Conservation (phyloP, 176 grass and related monocot species). For the Carex myosuroides region DNA sequence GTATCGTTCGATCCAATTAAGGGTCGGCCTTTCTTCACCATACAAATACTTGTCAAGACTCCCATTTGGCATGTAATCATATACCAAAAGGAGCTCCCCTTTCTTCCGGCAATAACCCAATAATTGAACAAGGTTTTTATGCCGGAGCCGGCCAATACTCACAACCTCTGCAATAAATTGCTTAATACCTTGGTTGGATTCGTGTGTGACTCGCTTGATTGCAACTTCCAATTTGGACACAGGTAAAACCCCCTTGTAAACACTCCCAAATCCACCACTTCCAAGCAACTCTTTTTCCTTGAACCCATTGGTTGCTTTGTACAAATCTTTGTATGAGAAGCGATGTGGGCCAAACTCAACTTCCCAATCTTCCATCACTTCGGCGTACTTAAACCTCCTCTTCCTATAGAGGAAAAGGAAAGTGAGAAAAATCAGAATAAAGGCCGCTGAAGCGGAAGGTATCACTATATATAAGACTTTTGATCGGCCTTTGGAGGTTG, state of each 20-base stretch:
- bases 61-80: constrained; percentile 67
- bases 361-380: constrained; percentile 75
- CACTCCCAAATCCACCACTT: constrained; percentile 58
- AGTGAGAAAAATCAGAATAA: constrained; percentile 28
- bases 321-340: constrained; percentile 76
- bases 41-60: constrained; percentile 54
- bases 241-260: constrained; percentile 50
- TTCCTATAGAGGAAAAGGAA: constrained; percentile 10
- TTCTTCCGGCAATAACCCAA: constrained; percentile 74
- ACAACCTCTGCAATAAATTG: constrained; percentile 69
- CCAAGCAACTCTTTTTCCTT: constrained; percentile 53
- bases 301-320: constrained; percentile 50
- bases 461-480: constrained; percentile 29
- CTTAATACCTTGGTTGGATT: constrained; percentile 61
- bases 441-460: constrained; percentile 25
- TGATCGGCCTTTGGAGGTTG: constrained; percentile 26
- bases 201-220: constrained; percentile 55
- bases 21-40: neutral
- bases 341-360: constrained; percentile 62
- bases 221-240: constrained; percentile 50
- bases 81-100: constrained; percentile 56
- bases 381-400: constrained; percentile 40
- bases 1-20: constrained; percentile 44
- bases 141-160: constrained; percentile 54
- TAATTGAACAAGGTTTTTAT: constrained; percentile 74